These are phyloP conservation scores for Pseudocercospora macadamiae DNA, from an alignment of 2,329 filamentous ascomycete species.

Conservation along the genomic window DNA sequence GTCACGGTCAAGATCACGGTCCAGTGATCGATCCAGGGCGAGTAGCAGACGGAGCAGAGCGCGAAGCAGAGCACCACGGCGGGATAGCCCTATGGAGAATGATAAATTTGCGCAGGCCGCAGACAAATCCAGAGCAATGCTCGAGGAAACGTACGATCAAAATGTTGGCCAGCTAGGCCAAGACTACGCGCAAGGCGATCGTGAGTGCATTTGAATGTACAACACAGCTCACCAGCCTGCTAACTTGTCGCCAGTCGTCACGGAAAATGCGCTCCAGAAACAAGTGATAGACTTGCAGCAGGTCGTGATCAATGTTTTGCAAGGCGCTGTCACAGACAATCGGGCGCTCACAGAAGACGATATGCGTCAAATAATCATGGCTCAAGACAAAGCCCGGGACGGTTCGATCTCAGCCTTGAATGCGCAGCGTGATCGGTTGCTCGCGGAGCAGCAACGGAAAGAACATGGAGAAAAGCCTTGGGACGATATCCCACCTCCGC, in stretches of 20 bases:
- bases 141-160: slow-evolving; percentile 27
- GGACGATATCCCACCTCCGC: not conserved
- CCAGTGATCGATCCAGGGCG: slow-evolving; percentile 10
- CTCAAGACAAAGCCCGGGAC: slow-evolving; percentile 47
- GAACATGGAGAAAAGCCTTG: slow-evolving; percentile 4
- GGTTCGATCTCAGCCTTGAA: slow-evolving; percentile 43
- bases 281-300: slow-evolving; percentile 49
- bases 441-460: slow-evolving; percentile 3
- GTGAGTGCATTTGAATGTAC: slow-evolving; percentile 31
- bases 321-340: slow-evolving; percentile 47
- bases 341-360: slow-evolving; percentile 45
- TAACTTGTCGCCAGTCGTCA: slow-evolving; percentile 39
- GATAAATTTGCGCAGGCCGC: slow-evolving; percentile 2
- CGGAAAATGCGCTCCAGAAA: slow-evolving; percentile 47
- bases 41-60: slow-evolving; percentile 12
- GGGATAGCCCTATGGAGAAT: not conserved
- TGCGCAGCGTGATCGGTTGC: slow-evolving; percentile 30
- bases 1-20: slow-evolving; percentile 22
- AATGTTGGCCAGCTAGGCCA: slow-evolving; percentile 37
- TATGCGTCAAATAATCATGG: slow-evolving; percentile 44
- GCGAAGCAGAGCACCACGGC: not conserved
- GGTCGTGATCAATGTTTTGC: slow-evolving; percentile 48
- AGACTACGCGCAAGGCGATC: slow-evolving; percentile 44
- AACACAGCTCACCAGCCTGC: not conserved
- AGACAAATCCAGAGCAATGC: slow-evolving; percentile 24